A percentile compares a stretch with the other conserved stretches of the same genome.
phyloP scores from a whole-genome alignment of 345 rosid species.

The Salix udensis region DNA sequence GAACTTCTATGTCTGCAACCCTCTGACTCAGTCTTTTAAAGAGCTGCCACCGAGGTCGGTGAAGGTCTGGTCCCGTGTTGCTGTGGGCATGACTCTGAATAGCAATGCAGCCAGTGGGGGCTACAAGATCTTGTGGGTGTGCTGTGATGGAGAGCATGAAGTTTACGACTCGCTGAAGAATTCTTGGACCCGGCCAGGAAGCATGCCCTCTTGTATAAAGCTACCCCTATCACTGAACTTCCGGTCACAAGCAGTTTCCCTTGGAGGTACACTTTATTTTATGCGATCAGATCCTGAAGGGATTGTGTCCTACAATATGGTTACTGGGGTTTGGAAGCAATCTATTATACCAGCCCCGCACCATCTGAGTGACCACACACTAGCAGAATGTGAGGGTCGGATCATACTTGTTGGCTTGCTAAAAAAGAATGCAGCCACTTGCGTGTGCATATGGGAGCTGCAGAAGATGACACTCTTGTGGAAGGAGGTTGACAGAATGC shows the following conservation, averaged over 20 bases:
- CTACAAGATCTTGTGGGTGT: conserved; percentile 85
- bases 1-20: conserved; percentile 88
- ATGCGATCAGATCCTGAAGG: conserved; percentile 93
- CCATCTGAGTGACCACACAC: conserved; percentile 79
- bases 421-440: conserved; percentile 91
- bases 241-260: conserved; percentile 81
- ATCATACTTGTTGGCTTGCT: conserved; percentile 92
- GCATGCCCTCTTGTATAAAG: conserved; percentile 63
- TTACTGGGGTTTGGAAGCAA: conserved; percentile 77
- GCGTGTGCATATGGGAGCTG: conserved; percentile 98
- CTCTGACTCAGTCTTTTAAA: conserved; percentile 70
- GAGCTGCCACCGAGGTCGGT: conserved; percentile 89
- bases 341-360: conserved; percentile 66
- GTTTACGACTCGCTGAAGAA: conserved; percentile 71
- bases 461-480: conserved; percentile 99
- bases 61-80: conserved; percentile 85
- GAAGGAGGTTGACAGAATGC: conserved; percentile 99
- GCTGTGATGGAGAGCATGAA: conserved; percentile 92
- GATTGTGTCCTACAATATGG: conserved; percentile 70
- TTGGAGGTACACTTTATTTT: conserved; percentile 62
- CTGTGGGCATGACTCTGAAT: conserved; percentile 85
- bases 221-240: conserved; percentile 81
- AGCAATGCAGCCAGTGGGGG: conserved; percentile 50
- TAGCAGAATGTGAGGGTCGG: conserved; percentile 76
- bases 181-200: conserved; percentile 76